Conservation (phyloP, 441 rosid genomes). For the Populus hybrid region DNA sequence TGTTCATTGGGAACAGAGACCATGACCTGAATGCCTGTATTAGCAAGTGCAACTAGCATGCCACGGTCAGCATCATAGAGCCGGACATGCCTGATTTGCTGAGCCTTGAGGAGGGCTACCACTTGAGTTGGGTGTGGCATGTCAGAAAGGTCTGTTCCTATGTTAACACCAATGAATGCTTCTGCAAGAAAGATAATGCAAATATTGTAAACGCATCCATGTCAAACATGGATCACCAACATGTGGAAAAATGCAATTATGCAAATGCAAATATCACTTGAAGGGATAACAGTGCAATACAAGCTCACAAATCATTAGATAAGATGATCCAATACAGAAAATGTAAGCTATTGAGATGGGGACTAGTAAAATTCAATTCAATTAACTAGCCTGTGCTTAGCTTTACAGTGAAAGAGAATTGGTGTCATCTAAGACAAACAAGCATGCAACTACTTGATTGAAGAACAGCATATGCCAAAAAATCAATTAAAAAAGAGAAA, state of each 20-base stretch:
- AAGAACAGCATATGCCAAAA: too few relatives aligned
- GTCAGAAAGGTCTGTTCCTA: constrained; percentile 73
- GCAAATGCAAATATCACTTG: background rate
- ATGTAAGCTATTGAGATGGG: too few relatives aligned
- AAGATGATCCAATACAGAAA: too few relatives aligned
- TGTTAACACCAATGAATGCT: constrained; percentile 71
- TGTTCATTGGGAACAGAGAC: constrained; percentile 83
- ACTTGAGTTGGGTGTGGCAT: constrained; percentile 86
- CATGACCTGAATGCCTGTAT: constrained; percentile 62
- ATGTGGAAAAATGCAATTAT: background rate
- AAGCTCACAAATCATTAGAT: background rate
- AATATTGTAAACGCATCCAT: background rate
- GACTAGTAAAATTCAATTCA: background rate
- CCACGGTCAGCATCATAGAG: constrained; percentile 70
- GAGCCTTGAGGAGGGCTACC: constrained; percentile 73
- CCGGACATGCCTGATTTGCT: constrained; percentile 62
- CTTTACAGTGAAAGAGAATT: background rate
- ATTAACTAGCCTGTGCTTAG: background rate
- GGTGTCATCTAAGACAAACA: too few relatives aligned
- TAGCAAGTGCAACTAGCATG: constrained; percentile 74
- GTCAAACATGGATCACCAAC: background rate
- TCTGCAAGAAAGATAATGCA: constrained; percentile 36
- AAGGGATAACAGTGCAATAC: background rate
- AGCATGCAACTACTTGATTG: too few relatives aligned
- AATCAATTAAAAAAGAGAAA: background rate